phyloP scores from a whole-genome alignment of 2,329 filamentous ascomycete genomes.

The Amesomyces nigricolor region DNA sequence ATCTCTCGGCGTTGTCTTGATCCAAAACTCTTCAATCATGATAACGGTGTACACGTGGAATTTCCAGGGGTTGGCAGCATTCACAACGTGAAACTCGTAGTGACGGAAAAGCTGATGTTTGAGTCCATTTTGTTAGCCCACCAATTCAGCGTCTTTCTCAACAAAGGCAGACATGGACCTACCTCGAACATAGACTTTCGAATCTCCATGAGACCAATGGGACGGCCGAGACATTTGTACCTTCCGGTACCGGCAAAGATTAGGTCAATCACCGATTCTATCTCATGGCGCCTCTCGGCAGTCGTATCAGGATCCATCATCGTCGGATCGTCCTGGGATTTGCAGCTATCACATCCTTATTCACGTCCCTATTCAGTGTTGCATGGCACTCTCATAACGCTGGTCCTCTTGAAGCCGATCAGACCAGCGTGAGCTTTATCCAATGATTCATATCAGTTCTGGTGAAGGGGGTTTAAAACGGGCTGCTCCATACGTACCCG shows the following conservation, averaged over 20 bases:
- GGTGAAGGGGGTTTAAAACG: too few species aligned
- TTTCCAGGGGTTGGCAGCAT: constrained; percentile 24
- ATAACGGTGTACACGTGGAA: neutral
- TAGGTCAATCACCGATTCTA: constrained; percentile 26
- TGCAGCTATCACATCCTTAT: too few species aligned
- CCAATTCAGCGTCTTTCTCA: too few species aligned
- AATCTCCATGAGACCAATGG: constrained; percentile 38
- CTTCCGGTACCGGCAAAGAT: constrained; percentile 35
- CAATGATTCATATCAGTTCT: too few species aligned
- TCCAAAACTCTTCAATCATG: neutral
- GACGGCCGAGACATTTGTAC: constrained; percentile 37
- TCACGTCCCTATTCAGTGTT: too few species aligned
- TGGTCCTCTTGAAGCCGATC: too few species aligned
- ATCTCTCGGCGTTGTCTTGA: constrained; percentile 10
- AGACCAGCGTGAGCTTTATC: too few species aligned
- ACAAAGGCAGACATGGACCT: constrained; percentile 8
- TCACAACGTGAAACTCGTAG: constrained; percentile 27
- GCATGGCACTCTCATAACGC: too few species aligned
- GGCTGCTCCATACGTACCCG: too few species aligned
- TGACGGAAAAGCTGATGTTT: constrained; percentile 4
- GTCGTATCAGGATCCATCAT: constrained; percentile 29
- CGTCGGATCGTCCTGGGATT: too few species aligned
- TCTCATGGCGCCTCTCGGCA: neutral
- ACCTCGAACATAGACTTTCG: constrained; percentile 39
- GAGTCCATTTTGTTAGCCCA: too few species aligned